Percentiles rank a stretch among this genome's conserved stretches.
These are phyloP conservation scores for Xylaria sp. DNA, from an alignment of 2,329 filamentous ascomycete species.

Conservation along the genomic window DNA sequence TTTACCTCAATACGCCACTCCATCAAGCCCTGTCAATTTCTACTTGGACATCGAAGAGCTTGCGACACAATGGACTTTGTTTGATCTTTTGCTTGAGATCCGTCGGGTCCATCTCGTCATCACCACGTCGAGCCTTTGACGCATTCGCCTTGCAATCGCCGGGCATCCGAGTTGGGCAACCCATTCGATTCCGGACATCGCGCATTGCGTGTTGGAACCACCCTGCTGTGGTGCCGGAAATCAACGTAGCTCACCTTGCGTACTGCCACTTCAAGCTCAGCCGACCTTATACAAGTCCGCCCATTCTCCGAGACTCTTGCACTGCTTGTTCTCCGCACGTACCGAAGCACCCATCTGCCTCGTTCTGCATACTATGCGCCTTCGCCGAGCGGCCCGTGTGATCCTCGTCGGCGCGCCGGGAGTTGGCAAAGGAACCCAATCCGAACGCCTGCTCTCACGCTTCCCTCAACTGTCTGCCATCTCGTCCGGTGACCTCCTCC, in stretches of 20 bases:
- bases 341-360: conserved; percentile 25
- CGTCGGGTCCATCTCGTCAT: conserved; percentile 23
- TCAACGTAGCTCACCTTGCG: neutral
- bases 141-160: neutral
- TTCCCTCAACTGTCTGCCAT: conserved; percentile 92
- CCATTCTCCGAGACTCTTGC: conserved; percentile 16
- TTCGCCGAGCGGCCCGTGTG: conserved; percentile 85
- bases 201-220: conserved; percentile 5
- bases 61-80: conserved; percentile 30
- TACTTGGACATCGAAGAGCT: conserved; percentile 15
- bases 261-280: neutral
- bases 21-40: conserved; percentile 6
- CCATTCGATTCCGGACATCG: neutral
- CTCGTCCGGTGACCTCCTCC: conserved; percentile 91
- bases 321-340: conserved; percentile 9
- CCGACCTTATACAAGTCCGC: neutral
- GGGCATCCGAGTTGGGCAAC: neutral
- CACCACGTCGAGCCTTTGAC: conserved; percentile 14
- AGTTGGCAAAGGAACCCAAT: conserved; percentile 96
- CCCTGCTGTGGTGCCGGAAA: neutral
- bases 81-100: conserved; percentile 23
- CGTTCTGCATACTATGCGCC: conserved; percentile 62
- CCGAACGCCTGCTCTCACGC: conserved; percentile 83
- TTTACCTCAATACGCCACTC: neutral
- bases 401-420: conserved; percentile 97